These are phyloP conservation scores for Hevea brasiliensis DNA, from an alignment of 345 rosid species.

Conservation along the genomic window DNA sequence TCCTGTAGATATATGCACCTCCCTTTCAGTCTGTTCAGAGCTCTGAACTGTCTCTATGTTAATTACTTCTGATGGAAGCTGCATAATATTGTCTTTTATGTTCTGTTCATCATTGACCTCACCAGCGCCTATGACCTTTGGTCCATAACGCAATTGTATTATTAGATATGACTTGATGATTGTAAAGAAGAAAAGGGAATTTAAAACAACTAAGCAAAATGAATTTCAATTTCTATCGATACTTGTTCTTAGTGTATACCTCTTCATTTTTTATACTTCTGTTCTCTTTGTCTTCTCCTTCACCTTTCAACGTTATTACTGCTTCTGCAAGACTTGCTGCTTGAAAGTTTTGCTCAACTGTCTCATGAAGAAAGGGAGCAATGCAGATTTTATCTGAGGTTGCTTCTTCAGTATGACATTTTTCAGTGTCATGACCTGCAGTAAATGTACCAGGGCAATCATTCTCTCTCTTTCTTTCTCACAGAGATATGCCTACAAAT, in stretches of 20 bases:
- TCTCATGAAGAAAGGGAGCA: not conserved
- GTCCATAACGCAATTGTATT: constrained; percentile 15
- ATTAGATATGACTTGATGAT: constrained; percentile 2
- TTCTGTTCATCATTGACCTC: constrained; percentile 6
- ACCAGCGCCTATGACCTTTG: constrained; percentile 3
- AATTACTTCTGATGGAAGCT: constrained; percentile 9
- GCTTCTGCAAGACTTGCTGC: constrained; percentile 6
- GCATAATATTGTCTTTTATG: constrained; percentile 9
- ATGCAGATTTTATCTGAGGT: not conserved
- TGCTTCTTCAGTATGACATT: constrained; percentile 12
- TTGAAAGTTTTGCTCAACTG: constrained; percentile 5
- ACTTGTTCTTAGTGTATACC: constrained; percentile 9
- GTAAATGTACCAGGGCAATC: not conserved
- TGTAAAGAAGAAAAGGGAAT: not conserved
- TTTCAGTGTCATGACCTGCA: constrained; percentile 12
- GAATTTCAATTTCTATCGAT: not conserved
- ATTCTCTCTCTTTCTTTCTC: not conserved
- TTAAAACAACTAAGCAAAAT: not conserved
- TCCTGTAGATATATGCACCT: constrained; percentile 9
- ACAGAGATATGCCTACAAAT: not conserved
- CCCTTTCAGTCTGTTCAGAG: not conserved
- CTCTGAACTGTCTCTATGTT: constrained; percentile 9
- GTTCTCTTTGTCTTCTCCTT: constrained; percentile 2
- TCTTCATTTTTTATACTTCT: constrained; percentile 6
- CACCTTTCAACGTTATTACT: constrained; percentile 8